Evolutionary conservation across 2,329 filamentous ascomycete species (phyloP), one percentile per base, ranked within the genome.

Genomic region (Scedosporium aurantiacum): DNA sequence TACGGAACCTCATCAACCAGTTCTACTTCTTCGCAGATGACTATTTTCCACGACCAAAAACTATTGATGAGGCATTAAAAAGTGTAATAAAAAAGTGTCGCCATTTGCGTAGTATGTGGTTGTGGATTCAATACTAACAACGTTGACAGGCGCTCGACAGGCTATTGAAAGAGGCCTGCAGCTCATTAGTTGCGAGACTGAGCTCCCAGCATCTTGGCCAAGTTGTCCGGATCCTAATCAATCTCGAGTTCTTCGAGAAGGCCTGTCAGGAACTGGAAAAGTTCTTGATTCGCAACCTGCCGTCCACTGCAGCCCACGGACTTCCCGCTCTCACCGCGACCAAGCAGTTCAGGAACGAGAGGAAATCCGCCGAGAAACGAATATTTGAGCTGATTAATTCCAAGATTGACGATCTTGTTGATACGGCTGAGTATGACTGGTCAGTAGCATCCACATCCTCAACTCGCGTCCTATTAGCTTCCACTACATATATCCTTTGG

Each of bases 301-400:
- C 90, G 5, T 91, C 90, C 5, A 87, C 85, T 10, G 90, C 89
- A 1, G 88, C 89, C 1, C 89, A 90, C 2, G 91, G 90, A 0
- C 88, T 90, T 0, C 83, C 97, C 61, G 84, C 86, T 3, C 79
- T 97, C 4, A 82, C 82, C 28, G 94, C 95, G 0, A 97, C 94
- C 0, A 88, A 91, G 66, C 84, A 90, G 63, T 99, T 99, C 73
- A 82, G 86, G 47, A 86, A 82, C 68, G 92, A 96, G 70, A 97
- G 97, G 75, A 97, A 97, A 76, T 91, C 89, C 1, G 94, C 94
- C 0, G 93, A 97, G 71, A 96, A 97, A 75, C 88, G 95, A 40
- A 97, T 99, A 62, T 99, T 99, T 70, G 95, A 99, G 74, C 82
- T 99, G 0, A 94, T 99, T 65, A 97, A 99, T 75, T 95, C 90